Evolutionary conservation across 1,139 yeast genomes (phyloP), one percentile per base, ranked within the genome.

Genomic region (Diutina pseudorugosa): DNA sequence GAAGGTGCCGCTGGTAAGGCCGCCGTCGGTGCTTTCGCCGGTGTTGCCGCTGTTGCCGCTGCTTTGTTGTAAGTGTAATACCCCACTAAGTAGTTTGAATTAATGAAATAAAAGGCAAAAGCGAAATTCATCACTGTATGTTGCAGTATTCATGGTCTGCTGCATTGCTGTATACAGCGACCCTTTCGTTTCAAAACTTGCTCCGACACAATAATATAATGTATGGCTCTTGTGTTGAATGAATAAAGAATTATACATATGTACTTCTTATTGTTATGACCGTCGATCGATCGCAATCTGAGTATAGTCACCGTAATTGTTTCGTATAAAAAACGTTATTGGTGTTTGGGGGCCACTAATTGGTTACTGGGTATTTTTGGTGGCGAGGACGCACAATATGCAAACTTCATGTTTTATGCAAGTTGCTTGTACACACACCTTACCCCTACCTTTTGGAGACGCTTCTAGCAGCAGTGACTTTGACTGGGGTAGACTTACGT

Each of bases 11-110:
- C 60, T 50, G 54, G 54, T 44, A 55, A 54, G 55, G 53, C 55
- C 53, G 59, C 52, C 33, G 58, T 58, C 33, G 61, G 63, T 47
- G 55, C 55, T 21, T 49, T 59, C 45, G 64, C 60, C 43, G 66
- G 62, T 51, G 55, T 60, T 19, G 61, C 60, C 43, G 64, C 64
- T 27, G 58, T 59, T 50, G 63, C 61, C 41, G 61, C 61, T 51
- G 58, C 58, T 49, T 58, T 61, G 57, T 45, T 60, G 43, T 62
- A 56, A 58, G 56, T 33, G 18, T 16, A 18, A 16, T 33, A 33
- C 11, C 36, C 14, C 36, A 30, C 36, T n/a, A 47, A 45, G 21
- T 45, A 20, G 42, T n/a, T 40, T 40, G 20, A 40, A 19, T 9
- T 44, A 19, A 23, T 19, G 21, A 19, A 44, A 44, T 19, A 23